Evolutionary conservation across 306 rosid genomes (phyloP).

Genomic region (Quercus engelmannii): DNA sequence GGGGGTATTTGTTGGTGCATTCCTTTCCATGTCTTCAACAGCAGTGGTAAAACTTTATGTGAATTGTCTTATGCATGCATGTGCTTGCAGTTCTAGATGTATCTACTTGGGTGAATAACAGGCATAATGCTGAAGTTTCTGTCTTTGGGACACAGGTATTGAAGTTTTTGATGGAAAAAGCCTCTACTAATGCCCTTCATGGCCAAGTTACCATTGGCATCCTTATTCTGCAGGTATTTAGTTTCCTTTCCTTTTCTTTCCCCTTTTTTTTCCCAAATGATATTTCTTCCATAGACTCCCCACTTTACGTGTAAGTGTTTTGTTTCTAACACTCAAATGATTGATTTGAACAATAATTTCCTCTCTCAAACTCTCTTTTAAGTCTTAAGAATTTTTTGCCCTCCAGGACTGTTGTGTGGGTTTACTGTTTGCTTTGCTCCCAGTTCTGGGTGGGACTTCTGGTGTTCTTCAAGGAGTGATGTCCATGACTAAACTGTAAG

Average conservation of each 20-base stretch:
- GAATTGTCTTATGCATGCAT: slow-evolving; percentile 16
- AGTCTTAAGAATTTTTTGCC: slow-evolving; percentile 26
- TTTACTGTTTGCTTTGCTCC: slow-evolving; percentile 73
- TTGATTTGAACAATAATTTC: slow-evolving; percentile 6
- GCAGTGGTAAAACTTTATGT: slow-evolving; percentile 70
- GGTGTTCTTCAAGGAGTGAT: slow-evolving; percentile 93
- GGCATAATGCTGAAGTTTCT: not conserved
- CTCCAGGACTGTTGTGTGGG: slow-evolving; percentile 52
- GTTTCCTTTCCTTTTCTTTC: not conserved
- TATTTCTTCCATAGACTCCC: not conserved
- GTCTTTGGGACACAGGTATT: slow-evolving; percentile 58
- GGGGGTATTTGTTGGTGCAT: slow-evolving; percentile 86
- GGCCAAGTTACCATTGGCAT: slow-evolving; percentile 96
- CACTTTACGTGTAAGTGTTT: not conserved
- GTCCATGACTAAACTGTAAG: slow-evolving; percentile 95
- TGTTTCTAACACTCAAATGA: not conserved
- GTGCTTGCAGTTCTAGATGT: not conserved
- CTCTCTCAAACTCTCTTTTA: slow-evolving; percentile 21
- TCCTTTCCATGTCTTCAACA: slow-evolving; percentile 93
- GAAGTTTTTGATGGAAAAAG: slow-evolving; percentile 91
- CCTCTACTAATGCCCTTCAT: slow-evolving; percentile 72
- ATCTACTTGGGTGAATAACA: not conserved
- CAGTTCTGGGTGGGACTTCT: slow-evolving; percentile 88
- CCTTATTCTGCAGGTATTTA: slow-evolving; percentile 78
- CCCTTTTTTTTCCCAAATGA: slow-evolving; percentile 22